These are phyloP conservation scores for Butyriboletus loyo DNA, from an alignment of 768 basidiomycete genomes.

Conservation along the genomic window DNA sequence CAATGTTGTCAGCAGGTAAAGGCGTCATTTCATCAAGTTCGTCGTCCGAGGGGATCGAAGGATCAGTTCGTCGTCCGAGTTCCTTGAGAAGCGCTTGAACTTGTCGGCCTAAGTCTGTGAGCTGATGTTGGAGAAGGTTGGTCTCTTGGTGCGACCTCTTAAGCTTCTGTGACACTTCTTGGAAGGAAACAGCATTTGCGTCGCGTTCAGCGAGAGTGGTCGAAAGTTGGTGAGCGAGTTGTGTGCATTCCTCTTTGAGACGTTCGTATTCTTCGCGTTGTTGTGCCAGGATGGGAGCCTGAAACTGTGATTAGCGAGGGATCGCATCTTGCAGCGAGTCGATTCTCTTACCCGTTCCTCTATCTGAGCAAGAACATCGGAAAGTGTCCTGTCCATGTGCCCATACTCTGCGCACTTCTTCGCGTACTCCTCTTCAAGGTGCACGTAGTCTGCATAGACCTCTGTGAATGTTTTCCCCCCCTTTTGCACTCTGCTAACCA, in stretches of 20 bases:
- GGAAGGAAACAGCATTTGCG: slow-evolving; percentile 47
- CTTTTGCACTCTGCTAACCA: slow-evolving; percentile 79
- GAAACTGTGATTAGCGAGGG: slow-evolving; percentile 1
- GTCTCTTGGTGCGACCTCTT: slow-evolving; percentile 57
- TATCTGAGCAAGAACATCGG: slow-evolving; percentile 81
- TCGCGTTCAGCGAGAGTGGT: slow-evolving; percentile 77
- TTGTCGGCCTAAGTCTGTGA: slow-evolving; percentile 81
- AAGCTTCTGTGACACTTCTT: slow-evolving; percentile 63
- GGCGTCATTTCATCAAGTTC: slow-evolving; percentile 49
- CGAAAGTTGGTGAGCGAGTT: slow-evolving; percentile 78
- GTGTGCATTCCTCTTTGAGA: slow-evolving; percentile 71
- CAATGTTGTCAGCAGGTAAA: slow-evolving; percentile 53
- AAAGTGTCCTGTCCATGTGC: slow-evolving; percentile 78
- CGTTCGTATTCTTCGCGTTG: slow-evolving; percentile 89
- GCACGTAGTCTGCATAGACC: slow-evolving; percentile 87
- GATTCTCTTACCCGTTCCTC: slow-evolving; percentile 69
- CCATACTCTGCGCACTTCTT: slow-evolving; percentile 79
- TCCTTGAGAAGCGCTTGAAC: slow-evolving; percentile 77
- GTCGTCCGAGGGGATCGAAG: slow-evolving; percentile 72
- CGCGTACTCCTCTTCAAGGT: slow-evolving; percentile 77
- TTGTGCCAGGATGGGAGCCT: slow-evolving; percentile 90
- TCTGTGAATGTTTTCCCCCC: slow-evolving; percentile 90
- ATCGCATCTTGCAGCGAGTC: neutral
- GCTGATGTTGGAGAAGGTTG: slow-evolving; percentile 67
- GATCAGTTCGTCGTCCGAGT: slow-evolving; percentile 78